Conservation (phyloP, 2,329 filamentous ascomycete genomes). For the Diaporthe helianthi region DNA sequence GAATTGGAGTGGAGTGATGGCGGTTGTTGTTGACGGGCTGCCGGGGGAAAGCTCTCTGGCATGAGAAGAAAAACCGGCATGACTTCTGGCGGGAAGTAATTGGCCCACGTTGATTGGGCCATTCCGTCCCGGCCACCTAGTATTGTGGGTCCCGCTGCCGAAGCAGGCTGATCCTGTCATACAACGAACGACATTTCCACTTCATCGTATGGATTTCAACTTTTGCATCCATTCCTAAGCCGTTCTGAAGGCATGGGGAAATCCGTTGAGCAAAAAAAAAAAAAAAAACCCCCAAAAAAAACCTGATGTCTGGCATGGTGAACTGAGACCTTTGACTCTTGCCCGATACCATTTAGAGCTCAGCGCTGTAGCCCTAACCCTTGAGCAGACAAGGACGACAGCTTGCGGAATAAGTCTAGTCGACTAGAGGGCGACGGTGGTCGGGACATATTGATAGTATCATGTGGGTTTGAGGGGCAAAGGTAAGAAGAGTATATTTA, state of each 20-base stretch:
- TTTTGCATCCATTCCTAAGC: too few relatives aligned
- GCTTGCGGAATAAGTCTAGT: neutral
- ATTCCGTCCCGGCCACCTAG: slow-evolving; percentile 9
- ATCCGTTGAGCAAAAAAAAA: too few relatives aligned
- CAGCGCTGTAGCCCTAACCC: slow-evolving; percentile 25
- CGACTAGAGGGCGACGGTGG: neutral
- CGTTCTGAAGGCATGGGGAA: too few relatives aligned
- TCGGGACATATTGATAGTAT: neutral
- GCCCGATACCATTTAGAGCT: neutral
- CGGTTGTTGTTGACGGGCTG: slow-evolving; percentile 43
- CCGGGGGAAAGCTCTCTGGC: slow-evolving; percentile 45
- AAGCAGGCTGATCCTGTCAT: neutral
- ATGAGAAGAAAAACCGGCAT: slow-evolving; percentile 51
- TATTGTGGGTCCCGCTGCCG: neutral
- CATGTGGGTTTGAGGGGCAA: neutral
- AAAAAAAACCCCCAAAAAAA: neutral
- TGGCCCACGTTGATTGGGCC: slow-evolving; percentile 56
- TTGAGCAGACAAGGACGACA: neutral
- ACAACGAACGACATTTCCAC: neutral
- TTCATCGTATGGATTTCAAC: too few relatives aligned
- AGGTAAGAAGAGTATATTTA: neutral
- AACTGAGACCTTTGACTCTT: neutral
- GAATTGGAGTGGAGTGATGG: slow-evolving; percentile 39
- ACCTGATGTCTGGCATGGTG: neutral
- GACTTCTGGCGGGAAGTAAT: slow-evolving; percentile 44